These are phyloP conservation scores for Cordyceps pruinosa DNA, from an alignment of 2,329 filamentous ascomycete genomes.

Conservation along the genomic window DNA sequence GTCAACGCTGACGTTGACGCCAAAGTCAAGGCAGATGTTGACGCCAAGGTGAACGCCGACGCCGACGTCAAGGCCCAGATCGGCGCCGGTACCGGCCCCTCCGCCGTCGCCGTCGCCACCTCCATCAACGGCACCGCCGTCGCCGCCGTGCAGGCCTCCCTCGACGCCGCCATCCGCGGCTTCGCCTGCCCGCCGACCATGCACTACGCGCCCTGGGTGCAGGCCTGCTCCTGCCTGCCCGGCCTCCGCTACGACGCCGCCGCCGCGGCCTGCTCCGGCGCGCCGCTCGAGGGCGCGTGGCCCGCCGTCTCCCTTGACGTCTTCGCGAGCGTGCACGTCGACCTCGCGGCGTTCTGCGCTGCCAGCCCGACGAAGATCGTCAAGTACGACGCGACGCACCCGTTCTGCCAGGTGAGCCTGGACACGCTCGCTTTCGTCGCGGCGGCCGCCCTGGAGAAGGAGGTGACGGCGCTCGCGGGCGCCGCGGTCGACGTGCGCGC, in stretches of 20 bases:
- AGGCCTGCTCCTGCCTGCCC: slow-evolving; percentile 36
- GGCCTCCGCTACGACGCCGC: slow-evolving; percentile 33
- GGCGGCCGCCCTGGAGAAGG: slow-evolving; percentile 21
- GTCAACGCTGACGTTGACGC: slow-evolving; percentile 17
- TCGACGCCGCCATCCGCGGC: slow-evolving; percentile 12
- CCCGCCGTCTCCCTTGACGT: slow-evolving; percentile 24
- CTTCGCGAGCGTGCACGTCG: slow-evolving; percentile 21
- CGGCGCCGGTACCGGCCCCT: neutral
- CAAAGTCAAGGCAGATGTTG: neutral
- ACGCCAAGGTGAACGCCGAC: neutral
- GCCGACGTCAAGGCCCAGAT: neutral
- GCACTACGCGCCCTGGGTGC: slow-evolving; percentile 32
- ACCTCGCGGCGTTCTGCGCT: slow-evolving; percentile 29
- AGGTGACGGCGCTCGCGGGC: slow-evolving; percentile 19
- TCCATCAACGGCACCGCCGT: slow-evolving; percentile 10
- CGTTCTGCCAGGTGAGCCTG: slow-evolving; percentile 30
- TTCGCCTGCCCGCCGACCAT: slow-evolving; percentile 29
- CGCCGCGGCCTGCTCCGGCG: slow-evolving; percentile 22
- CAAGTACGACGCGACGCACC: slow-evolving; percentile 27
- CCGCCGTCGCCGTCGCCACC: slow-evolving; percentile 21
- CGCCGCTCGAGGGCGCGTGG: slow-evolving; percentile 25
- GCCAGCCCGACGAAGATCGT: slow-evolving; percentile 29
- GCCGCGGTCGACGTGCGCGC: slow-evolving; percentile 18
- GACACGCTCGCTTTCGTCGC: slow-evolving; percentile 29
- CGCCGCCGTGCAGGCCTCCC: slow-evolving; percentile 14